phyloP scores from a whole-genome alignment of 176 grass and related monocot genomes.

The Oryza nivara region DNA sequence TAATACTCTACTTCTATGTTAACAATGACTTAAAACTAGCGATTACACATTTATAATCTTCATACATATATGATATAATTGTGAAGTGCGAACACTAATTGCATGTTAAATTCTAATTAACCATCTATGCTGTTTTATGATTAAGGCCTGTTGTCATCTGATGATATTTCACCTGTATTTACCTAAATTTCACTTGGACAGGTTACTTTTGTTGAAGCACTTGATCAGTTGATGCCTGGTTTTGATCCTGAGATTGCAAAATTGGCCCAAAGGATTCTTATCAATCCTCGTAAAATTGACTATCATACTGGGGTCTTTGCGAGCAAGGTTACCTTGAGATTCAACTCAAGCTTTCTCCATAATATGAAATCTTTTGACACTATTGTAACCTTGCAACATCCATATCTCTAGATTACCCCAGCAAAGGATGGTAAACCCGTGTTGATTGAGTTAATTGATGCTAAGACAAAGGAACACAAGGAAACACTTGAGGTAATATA shows the following conservation, averaged over 20 bases:
- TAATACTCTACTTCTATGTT: not conserved
- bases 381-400: not conserved
- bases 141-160: constrained; percentile 8
- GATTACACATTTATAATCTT: not conserved
- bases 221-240: constrained; percentile 78
- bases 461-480: constrained; percentile 66
- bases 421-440: constrained; percentile 73
- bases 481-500: constrained; percentile 63
- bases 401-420: constrained; percentile 57
- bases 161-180: constrained; percentile 23
- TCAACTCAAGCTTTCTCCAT: not conserved
- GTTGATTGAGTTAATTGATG: constrained; percentile 71
- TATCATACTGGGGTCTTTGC: constrained; percentile 70
- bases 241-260: constrained; percentile 80
- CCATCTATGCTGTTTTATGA: not conserved
- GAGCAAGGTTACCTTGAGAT: constrained; percentile 52
- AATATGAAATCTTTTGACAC: not conserved
- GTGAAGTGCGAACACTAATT: not conserved
- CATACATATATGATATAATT: not conserved
- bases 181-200: constrained; percentile 6
- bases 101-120: not conserved
- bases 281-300: constrained; percentile 73
- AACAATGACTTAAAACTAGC: constrained; percentile 1
- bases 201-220: constrained; percentile 79
- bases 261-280: constrained; percentile 67